Evolutionary conservation across 257 asterid genomes (phyloP).

Genomic region (Penstemon eatonii): DNA sequence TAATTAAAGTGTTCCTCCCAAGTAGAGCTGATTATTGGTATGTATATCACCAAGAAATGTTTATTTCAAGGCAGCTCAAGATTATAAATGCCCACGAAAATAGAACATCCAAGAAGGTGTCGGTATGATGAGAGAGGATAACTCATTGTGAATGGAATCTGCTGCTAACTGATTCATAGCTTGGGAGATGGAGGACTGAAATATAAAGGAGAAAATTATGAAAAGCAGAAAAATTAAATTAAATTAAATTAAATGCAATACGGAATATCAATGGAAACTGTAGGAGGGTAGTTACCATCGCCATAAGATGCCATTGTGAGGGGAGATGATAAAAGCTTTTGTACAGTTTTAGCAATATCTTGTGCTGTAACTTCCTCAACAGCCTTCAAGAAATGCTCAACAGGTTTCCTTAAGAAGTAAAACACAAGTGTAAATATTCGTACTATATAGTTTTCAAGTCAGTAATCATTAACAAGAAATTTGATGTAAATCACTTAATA

Average conservation of each 20-base stretch:
- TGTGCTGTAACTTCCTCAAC: slow-evolving; percentile 55
- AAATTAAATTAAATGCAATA: background rate
- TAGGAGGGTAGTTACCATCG: slow-evolving; percentile 57
- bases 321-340: slow-evolving; percentile 66
- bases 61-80: slow-evolving; percentile 39
- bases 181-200: slow-evolving; percentile 76
- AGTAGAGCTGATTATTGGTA: slow-evolving; percentile 22
- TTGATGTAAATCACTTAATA: background rate
- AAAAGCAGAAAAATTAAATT: background rate
- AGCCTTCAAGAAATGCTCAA: slow-evolving; percentile 70
- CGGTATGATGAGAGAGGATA: background rate
- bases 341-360: slow-evolving; percentile 52
- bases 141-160: slow-evolving; percentile 44
- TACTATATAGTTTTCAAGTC: background rate
- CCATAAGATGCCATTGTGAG: slow-evolving; percentile 95
- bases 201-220: slow-evolving; percentile 12
- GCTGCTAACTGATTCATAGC: slow-evolving; percentile 64
- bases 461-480: background rate
- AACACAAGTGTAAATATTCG: slow-evolving; percentile 18
- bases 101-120: slow-evolving; percentile 4
- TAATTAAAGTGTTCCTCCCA: slow-evolving; percentile 23
- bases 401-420: slow-evolving; percentile 65
- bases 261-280: slow-evolving; percentile 4
- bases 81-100: slow-evolving; percentile 23
- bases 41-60: slow-evolving; percentile 20